These are phyloP conservation scores for Basidiobolus meristosporus DNA, from an alignment of 371 early-diverging fungal genomes.

Conservation along the genomic window DNA sequence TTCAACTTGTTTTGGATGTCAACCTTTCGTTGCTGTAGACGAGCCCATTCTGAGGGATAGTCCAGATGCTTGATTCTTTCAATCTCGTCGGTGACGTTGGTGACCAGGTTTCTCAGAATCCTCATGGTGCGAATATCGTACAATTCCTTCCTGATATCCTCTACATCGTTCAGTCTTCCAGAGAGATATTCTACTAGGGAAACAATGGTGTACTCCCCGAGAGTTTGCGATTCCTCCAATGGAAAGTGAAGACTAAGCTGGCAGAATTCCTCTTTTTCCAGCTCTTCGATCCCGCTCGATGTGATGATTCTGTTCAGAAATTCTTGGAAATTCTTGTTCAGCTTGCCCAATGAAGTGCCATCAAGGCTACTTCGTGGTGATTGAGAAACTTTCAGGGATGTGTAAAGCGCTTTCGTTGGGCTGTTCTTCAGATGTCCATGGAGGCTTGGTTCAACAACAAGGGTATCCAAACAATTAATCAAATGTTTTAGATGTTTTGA, in stretches of 20 bases:
- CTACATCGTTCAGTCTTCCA: conserved; percentile 1
- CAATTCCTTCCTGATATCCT: neutral
- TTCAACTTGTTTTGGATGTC: conserved; percentile 19
- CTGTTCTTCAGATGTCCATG: no score
- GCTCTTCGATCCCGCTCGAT: no score
- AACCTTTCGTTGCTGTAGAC: conserved; percentile 12
- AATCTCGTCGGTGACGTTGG: conserved; percentile 3
- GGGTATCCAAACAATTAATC: no score
- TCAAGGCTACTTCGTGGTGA: no score
- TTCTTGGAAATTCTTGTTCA: no score
- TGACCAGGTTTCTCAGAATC: conserved; percentile 8
- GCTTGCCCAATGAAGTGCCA: no score
- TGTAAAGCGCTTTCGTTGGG: no score
- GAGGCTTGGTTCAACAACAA: no score
- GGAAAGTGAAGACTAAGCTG: neutral
- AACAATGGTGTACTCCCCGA: neutral
- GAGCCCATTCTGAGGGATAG: conserved; percentile 9
- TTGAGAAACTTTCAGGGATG: no score
- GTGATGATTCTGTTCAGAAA: no score
- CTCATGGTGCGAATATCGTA: conserved; percentile 10
- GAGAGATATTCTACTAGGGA: conserved; percentile 14
- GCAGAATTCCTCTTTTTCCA: neutral
- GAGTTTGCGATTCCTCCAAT: neutral
- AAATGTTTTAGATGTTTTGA: no score
- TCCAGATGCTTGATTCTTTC: conserved; percentile 4